These are phyloP conservation scores for Irpex sp. DNA, from an alignment of 1,284 basidiomycete species.

Conservation along the genomic window DNA sequence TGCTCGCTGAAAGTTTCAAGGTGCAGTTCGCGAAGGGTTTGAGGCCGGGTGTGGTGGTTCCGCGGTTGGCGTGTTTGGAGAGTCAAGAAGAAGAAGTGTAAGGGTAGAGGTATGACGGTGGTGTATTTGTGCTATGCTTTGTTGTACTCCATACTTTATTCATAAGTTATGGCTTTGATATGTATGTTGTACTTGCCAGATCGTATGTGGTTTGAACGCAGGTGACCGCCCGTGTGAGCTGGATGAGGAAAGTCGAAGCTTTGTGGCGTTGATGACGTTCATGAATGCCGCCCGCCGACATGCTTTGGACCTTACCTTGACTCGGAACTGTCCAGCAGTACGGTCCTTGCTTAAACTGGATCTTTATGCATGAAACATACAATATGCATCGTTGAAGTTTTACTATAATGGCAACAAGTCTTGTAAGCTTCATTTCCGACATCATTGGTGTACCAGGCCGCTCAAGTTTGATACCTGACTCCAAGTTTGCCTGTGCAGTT, in stretches of 20 bases:
- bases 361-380: no score
- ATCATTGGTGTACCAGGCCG: no score
- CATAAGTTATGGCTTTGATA: neutral
- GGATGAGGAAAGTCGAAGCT: neutral
- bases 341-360: no score
- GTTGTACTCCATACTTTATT: neutral
- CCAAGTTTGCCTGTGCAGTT: no score
- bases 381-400: no score
- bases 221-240: neutral
- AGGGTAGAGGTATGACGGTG: neutral
- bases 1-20: slow-evolving; percentile 17
- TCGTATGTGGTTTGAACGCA: neutral
- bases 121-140: neutral
- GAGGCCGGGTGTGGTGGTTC: slow-evolving; percentile 22
- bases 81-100: slow-evolving; percentile 16
- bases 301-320: no score
- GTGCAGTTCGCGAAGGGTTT: slow-evolving; percentile 16
- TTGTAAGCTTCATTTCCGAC: no score
- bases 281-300: neutral
- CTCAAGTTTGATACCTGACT: no score
- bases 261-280: neutral
- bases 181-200: neutral
- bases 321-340: no score
- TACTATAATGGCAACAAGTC: no score
- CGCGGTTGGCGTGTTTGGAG: slow-evolving; percentile 21